Conservation (phyloP, 176 grass and related monocot species). For the Poa annua region DNA sequence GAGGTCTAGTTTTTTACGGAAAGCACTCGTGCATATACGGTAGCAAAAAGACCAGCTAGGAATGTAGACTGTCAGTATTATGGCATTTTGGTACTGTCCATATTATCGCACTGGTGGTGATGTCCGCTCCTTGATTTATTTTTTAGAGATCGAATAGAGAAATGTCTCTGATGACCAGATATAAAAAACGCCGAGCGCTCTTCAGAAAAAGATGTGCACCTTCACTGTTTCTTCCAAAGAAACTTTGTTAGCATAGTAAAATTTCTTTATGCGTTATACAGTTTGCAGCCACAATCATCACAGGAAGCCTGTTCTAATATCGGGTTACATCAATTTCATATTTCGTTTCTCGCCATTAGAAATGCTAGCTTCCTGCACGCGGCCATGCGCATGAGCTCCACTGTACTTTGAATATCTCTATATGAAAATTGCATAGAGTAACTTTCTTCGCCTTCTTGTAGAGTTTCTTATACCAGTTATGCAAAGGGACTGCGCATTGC, state of each 20-base stretch:
- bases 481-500: slow-evolving; percentile 88
- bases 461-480: slow-evolving; percentile 87
- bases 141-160: neutral
- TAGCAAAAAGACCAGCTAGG: neutral
- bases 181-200: neutral
- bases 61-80: neutral
- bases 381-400: neutral
- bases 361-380: neutral
- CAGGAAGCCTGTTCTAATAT: neutral
- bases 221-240: neutral
- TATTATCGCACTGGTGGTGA: neutral
- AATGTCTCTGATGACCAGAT: neutral
- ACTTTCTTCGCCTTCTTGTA: slow-evolving; percentile 36
- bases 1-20: neutral
- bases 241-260: neutral
- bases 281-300: neutral
- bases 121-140: neutral
- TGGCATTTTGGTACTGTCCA: neutral
- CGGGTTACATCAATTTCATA: neutral
- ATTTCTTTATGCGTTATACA: neutral
- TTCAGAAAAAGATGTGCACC: neutral
- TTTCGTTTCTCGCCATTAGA: neutral
- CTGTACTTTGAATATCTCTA: neutral
- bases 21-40: neutral
- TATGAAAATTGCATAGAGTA: neutral